These are phyloP conservation scores for Diaporthe ilicicola DNA, from an alignment of 2,329 filamentous ascomycete genomes.

Conservation along the genomic window DNA sequence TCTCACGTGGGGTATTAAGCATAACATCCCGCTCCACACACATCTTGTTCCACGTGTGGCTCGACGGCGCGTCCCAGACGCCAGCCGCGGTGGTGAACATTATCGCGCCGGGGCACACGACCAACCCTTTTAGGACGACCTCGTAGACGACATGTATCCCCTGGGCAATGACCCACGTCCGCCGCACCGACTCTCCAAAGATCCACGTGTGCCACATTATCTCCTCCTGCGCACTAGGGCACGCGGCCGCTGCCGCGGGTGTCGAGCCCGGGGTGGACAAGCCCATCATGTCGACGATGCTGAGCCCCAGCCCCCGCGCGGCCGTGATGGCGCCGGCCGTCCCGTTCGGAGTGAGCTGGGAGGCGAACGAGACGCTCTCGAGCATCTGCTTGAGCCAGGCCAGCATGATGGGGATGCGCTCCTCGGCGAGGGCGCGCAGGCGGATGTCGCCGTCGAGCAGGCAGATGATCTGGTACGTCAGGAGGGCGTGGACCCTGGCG, in stretches of 20 bases:
- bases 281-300: constrained; percentile 7
- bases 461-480: constrained; percentile 27
- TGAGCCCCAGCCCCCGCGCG: neutral
- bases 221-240: constrained; percentile 17
- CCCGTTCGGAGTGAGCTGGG: neutral
- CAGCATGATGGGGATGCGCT: neutral
- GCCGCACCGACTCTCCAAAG: constrained; percentile 25
- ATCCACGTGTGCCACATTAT: constrained; percentile 28
- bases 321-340: neutral
- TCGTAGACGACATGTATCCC: neutral
- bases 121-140: constrained; percentile 8
- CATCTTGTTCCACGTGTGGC: constrained; percentile 18
- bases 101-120: neutral
- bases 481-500: constrained; percentile 13
- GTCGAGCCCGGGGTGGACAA: neutral
- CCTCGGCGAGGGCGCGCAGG: constrained; percentile 22
- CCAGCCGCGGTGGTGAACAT: neutral
- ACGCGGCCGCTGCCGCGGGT: neutral
- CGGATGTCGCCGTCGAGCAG: constrained; percentile 28
- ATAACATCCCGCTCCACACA: neutral
- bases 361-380: constrained; percentile 32
- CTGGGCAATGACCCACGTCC: constrained; percentile 16
- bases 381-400: constrained; percentile 33
- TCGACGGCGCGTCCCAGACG: constrained; percentile 26
- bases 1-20: neutral